Evolutionary conservation across 345 rosid genomes (phyloP).

Genomic region (Eucalyptus cladocalyx): DNA sequence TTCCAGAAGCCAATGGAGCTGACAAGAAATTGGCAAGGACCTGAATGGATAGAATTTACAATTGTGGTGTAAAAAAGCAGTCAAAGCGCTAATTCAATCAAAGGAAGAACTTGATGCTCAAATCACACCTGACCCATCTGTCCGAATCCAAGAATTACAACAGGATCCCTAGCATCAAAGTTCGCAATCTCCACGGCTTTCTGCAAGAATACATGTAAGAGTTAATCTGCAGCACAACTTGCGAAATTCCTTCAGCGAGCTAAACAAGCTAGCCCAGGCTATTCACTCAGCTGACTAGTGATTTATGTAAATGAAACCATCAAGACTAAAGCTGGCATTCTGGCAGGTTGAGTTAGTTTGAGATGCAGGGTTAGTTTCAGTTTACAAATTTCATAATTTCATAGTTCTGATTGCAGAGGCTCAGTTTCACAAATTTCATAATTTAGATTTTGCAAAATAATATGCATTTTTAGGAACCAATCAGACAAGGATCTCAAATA

Average conservation of each 20-base stretch:
- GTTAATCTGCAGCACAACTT: neutral
- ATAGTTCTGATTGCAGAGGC: neutral
- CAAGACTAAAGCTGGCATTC: neutral
- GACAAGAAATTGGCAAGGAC: slow-evolving; percentile 90
- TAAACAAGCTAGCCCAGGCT: neutral
- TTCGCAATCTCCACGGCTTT: slow-evolving; percentile 36
- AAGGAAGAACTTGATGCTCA: neutral
- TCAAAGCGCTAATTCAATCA: neutral
- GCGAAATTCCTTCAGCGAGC: neutral
- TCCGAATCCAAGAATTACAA: slow-evolving; percentile 87
- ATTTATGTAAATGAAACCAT: neutral
- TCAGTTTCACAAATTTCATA: neutral
- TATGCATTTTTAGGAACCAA: neutral
- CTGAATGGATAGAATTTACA: slow-evolving; percentile 19
- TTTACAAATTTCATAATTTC: neutral
- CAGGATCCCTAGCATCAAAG: slow-evolving; percentile 68
- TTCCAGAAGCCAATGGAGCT: slow-evolving; percentile 69
- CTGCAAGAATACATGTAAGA: slow-evolving; percentile 13
- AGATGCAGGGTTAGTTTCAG: neutral
- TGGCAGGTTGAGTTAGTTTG: neutral
- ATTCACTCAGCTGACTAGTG: neutral
- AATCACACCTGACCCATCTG: slow-evolving; percentile 87
- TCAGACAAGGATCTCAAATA: neutral
- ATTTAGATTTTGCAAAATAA: neutral
- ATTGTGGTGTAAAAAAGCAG: neutral